phyloP scores from a whole-genome alignment of 306 rosid species.

The Crataegus laevigata region DNA sequence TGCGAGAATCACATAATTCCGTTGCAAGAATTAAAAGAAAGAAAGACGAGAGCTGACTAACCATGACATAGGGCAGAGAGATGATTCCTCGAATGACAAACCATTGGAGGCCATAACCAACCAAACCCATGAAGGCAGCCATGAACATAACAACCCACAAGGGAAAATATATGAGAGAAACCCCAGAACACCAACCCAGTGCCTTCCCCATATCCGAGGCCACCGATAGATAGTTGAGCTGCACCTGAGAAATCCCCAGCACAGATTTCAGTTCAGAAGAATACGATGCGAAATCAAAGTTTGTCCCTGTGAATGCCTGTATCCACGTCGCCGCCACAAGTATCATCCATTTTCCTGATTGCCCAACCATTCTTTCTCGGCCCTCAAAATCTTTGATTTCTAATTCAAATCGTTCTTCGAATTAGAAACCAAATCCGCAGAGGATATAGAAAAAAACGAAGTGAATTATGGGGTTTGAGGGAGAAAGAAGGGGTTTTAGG shows the following conservation, averaged over 20 bases:
- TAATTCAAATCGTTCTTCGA: background rate
- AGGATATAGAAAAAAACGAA: background rate
- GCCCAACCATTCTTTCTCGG: constrained; percentile 12
- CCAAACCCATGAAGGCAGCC: constrained; percentile 42
- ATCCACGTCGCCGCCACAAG: constrained; percentile 49
- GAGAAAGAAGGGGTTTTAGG: background rate
- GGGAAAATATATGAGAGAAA: constrained; percentile 42
- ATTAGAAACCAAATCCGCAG: background rate
- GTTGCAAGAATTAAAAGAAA: background rate
- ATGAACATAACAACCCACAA: constrained; percentile 46
- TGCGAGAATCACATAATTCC: background rate
- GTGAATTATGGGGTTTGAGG: background rate
- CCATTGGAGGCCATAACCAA: constrained; percentile 70
- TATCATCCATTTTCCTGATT: constrained; percentile 54
- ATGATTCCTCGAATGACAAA: constrained; percentile 39
- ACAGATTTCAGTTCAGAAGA: constrained; percentile 55
- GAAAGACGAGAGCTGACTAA: constrained; percentile 8
- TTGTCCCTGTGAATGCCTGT: constrained; percentile 70
- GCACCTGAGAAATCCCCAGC: constrained; percentile 53
- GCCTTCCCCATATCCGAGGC: constrained; percentile 74
- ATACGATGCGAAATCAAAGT: constrained; percentile 68
- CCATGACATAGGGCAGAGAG: constrained; percentile 50
- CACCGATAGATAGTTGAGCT: constrained; percentile 55
- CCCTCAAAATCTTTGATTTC: background rate
- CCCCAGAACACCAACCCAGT: constrained; percentile 70